Evolutionary conservation across 2,329 filamentous ascomycete species (phyloP).

Genomic region (Raffaelea ambrosiae): DNA sequence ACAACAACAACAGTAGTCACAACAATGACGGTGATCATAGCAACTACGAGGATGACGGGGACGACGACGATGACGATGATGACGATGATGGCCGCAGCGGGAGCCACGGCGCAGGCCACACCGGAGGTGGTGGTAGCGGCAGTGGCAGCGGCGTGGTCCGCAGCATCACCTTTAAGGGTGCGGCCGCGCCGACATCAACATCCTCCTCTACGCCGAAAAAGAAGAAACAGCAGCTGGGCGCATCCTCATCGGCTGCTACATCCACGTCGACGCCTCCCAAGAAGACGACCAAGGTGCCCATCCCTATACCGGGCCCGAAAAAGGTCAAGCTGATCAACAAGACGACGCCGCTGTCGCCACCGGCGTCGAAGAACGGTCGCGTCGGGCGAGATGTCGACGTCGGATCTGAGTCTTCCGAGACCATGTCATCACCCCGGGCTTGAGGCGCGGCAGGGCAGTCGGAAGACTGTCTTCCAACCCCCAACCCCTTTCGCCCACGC

Average conservation of each 20-base stretch:
- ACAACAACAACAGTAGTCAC: slow-evolving; percentile 11
- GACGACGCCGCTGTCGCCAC: slow-evolving; percentile 38
- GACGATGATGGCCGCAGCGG: neutral
- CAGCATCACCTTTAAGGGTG: slow-evolving; percentile 8
- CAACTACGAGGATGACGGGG: slow-evolving; percentile 2
- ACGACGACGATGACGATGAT: too few species aligned
- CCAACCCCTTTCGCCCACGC: too few species aligned
- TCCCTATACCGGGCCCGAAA: slow-evolving; percentile 30
- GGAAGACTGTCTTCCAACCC: too few species aligned
- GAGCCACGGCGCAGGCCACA: neutral
- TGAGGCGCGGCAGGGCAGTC: too few species aligned
- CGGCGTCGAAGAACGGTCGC: slow-evolving; percentile 39
- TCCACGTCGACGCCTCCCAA: slow-evolving; percentile 31
- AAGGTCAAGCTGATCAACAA: slow-evolving; percentile 32
- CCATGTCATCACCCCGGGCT: slow-evolving; percentile 44
- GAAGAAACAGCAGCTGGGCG: slow-evolving; percentile 8
- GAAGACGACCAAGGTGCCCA: slow-evolving; percentile 32
- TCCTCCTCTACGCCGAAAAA: slow-evolving; percentile 8
- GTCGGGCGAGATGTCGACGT: slow-evolving; percentile 31
- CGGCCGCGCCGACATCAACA: neutral
- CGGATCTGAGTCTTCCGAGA: slow-evolving; percentile 48
- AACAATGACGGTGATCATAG: slow-evolving; percentile 4
- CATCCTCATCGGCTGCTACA: too few species aligned
- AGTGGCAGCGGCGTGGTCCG: too few species aligned
- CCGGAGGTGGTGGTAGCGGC: too few species aligned